Evolutionary conservation across 2,329 filamentous ascomycete species (phyloP).

Genomic region (Penicillium sclerotigenum): DNA sequence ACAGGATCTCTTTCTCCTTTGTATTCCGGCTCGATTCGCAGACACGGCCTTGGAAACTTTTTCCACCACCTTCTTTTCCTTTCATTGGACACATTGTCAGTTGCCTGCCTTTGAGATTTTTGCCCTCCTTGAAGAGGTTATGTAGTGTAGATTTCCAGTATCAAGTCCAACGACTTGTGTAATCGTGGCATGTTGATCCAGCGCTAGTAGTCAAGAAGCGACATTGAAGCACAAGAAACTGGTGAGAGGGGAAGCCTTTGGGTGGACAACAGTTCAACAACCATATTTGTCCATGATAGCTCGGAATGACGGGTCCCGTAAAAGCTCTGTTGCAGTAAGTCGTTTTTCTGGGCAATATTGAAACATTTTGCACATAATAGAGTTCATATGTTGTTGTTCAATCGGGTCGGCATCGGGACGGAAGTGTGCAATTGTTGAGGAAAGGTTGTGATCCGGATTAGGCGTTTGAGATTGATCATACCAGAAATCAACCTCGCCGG

Average conservation of each 20-base stretch:
- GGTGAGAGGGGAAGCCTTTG: too few species aligned
- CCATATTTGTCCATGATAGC: constrained; percentile 28
- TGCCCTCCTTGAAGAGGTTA: not conserved
- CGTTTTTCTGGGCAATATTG: constrained; percentile 23
- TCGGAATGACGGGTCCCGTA: constrained; percentile 26
- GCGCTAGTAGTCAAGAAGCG: not conserved
- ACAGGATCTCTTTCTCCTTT: not conserved
- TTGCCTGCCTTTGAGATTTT: not conserved
- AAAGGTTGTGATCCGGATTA: too few species aligned
- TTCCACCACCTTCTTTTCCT: not conserved
- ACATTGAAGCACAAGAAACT: not conserved
- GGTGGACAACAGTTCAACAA: too few species aligned
- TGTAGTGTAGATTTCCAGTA: not conserved
- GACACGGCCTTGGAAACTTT: not conserved
- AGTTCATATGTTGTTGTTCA: too few species aligned
- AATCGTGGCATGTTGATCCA: not conserved
- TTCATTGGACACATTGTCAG: not conserved
- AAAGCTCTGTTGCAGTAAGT: constrained; percentile 25
- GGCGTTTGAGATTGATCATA: too few species aligned
- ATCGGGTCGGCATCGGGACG: too few species aligned
- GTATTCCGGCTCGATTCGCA: not conserved
- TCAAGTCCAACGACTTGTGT: not conserved
- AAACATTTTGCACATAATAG: too few species aligned
- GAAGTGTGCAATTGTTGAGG: too few species aligned
- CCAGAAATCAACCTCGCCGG: too few species aligned